Percentiles rank a stretch among this genome's conserved stretches.
phyloP scores from a whole-genome alignment of 2,329 filamentous ascomycete genomes.

The Monilinia vaccinii-corymbosi region DNA sequence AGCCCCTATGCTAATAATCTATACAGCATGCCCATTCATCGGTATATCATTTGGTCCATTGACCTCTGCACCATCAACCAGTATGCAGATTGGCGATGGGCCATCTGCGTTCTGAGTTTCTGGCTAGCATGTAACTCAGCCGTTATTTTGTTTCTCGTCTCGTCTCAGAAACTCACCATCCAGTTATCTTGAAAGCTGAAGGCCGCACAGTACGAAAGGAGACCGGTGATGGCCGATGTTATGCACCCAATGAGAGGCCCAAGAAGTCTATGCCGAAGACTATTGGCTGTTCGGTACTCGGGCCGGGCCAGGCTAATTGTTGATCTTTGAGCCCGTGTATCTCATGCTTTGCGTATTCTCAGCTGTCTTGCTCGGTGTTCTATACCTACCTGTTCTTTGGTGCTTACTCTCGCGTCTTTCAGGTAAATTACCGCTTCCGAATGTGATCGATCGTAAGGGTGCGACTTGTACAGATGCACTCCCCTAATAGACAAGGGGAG shows the following conservation, averaged over 20 bases:
- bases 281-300: conserved; percentile 48
- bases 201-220: conserved; percentile 60
- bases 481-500: too few species aligned
- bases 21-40: conserved; percentile 55
- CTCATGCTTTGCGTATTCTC: conserved; percentile 73
- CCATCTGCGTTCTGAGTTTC: conserved; percentile 76
- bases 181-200: conserved; percentile 64
- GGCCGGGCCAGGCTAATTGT: conserved; percentile 61
- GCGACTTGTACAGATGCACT: too few species aligned
- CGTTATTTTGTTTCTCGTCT: conserved; percentile 58
- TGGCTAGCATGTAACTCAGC: conserved; percentile 61
- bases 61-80: conserved; percentile 73
- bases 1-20: conserved; percentile 76
- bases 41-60: conserved; percentile 52
- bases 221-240: conserved; percentile 69
- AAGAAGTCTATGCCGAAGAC: conserved; percentile 57
- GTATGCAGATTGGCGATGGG: conserved; percentile 67
- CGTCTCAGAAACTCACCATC: conserved; percentile 83
- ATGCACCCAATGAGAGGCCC: conserved; percentile 66
- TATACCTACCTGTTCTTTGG: conserved; percentile 92
- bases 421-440: conserved; percentile 24
- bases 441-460: too few species aligned
- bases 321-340: conserved; percentile 78
- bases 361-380: conserved; percentile 74
- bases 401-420: conserved; percentile 74